These are phyloP conservation scores for Didymellaceae sp. DNA, from an alignment of 2,329 filamentous ascomycete species.

Conservation along the genomic window DNA sequence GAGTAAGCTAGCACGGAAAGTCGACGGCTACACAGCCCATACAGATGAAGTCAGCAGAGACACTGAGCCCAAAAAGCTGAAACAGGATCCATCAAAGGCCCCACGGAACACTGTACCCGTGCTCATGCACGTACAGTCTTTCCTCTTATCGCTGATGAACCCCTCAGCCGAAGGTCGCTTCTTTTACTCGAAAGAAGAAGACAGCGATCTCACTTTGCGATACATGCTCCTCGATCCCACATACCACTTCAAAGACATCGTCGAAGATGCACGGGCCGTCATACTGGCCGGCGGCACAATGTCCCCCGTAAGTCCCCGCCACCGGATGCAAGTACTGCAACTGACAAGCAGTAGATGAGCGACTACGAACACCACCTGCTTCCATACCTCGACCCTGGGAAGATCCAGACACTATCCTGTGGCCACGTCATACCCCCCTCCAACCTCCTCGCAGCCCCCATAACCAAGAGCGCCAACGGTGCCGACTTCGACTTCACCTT, in stretches of 20 bases:
- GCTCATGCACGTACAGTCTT: constrained; percentile 68
- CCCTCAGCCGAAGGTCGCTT: constrained; percentile 72
- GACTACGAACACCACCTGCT: constrained; percentile 90
- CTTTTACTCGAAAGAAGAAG: constrained; percentile 59
- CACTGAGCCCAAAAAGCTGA: constrained; percentile 16
- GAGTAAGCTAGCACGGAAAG: constrained; percentile 91
- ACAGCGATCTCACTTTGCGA: constrained; percentile 67
- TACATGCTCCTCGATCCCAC: constrained; percentile 93
- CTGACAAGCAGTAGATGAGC: constrained; percentile 63
- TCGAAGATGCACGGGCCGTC: constrained; percentile 82
- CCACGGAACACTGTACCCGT: constrained; percentile 56
- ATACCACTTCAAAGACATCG: constrained; percentile 87
- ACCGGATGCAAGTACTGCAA: not conserved
- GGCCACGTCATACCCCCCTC: constrained; percentile 88
- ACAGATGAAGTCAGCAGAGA: constrained; percentile 57
- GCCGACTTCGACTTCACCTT: constrained; percentile 85
- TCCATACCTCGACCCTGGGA: constrained; percentile 68
- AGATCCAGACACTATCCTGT: constrained; percentile 84
- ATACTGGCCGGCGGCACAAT: constrained; percentile 95
- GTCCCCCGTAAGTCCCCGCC: constrained; percentile 73
- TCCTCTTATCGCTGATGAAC: constrained; percentile 85
- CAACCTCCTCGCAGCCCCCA: constrained; percentile 79
- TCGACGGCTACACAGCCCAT: constrained; percentile 82
- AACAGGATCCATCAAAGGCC: constrained; percentile 1
- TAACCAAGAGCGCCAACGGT: constrained; percentile 60